Evolutionary conservation across 1,284 basidiomycete genomes (phyloP).

Genomic region (Pterula multifida): DNA sequence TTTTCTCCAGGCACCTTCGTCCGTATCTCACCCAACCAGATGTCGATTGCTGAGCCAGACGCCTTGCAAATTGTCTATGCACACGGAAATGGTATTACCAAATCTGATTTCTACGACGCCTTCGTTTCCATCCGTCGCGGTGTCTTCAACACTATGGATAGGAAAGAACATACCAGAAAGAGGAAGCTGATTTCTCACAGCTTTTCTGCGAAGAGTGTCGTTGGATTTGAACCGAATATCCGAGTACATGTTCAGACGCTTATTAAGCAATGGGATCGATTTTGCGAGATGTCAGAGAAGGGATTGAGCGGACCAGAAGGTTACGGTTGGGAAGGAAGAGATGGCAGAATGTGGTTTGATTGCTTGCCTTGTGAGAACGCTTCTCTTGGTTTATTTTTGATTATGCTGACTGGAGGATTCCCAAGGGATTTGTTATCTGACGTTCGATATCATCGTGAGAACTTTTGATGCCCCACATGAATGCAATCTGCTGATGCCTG

Average conservation of each 20-base stretch:
- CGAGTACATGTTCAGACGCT: slow-evolving; percentile 49
- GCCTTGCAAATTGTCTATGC: slow-evolving; percentile 69
- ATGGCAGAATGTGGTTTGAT: slow-evolving; percentile 62
- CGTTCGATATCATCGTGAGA: slow-evolving; percentile 68
- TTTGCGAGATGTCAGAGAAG: slow-evolving; percentile 46
- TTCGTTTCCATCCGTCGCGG: slow-evolving; percentile 71
- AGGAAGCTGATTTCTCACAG: slow-evolving; percentile 84
- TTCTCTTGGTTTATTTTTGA: not conserved
- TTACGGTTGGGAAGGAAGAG: slow-evolving; percentile 50
- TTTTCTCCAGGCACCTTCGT: slow-evolving; percentile 54
- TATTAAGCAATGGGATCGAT: slow-evolving; percentile 70
- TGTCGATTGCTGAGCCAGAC: slow-evolving; percentile 72
- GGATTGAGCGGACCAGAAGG: slow-evolving; percentile 47
- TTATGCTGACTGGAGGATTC: not conserved
- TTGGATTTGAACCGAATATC: slow-evolving; percentile 74
- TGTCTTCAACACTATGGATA: slow-evolving; percentile 81
- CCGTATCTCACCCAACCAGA: slow-evolving; percentile 81
- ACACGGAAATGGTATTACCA: slow-evolving; percentile 72
- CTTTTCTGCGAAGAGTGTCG: slow-evolving; percentile 74
- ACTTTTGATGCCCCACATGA: slow-evolving; percentile 29
- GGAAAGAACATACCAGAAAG: slow-evolving; percentile 77
- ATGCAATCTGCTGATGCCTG: too few relatives aligned
- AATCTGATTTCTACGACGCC: slow-evolving; percentile 74
- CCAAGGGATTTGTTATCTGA: slow-evolving; percentile 47
- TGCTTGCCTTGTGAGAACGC: slow-evolving; percentile 51